Conservation (phyloP, 1,139 yeast species). For the Magnusiomyces suaveolens region DNA sequence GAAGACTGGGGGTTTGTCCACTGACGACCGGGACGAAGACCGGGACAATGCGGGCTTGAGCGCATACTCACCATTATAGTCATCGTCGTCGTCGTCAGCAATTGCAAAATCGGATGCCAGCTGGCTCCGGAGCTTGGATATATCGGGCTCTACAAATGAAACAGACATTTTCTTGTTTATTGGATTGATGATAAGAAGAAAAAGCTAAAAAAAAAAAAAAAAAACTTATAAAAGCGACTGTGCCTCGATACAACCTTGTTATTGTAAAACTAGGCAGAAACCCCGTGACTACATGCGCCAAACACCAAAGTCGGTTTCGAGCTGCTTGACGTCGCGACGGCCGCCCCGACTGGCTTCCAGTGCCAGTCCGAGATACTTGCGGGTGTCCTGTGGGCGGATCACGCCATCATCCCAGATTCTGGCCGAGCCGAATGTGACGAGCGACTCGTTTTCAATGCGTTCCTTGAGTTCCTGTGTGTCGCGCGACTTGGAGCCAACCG, state of each 20-base stretch:
- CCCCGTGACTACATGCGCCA: conserved; percentile 35
- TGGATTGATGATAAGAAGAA: background rate
- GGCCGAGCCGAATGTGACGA: conserved; percentile 28
- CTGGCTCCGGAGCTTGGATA: conserved; percentile 4
- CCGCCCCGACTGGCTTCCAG: conserved; percentile 25
- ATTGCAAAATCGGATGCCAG: background rate
- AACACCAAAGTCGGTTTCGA: conserved; percentile 25
- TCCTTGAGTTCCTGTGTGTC: conserved; percentile 21
- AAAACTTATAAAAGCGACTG: background rate
- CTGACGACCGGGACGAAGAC: background rate
- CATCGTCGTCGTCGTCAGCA: background rate
- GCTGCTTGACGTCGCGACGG: conserved; percentile 15
- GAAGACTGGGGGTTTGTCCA: background rate
- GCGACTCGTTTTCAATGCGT: conserved; percentile 29
- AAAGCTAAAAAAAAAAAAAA: background rate
- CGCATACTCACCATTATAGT: background rate
- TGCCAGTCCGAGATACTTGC: conserved; percentile 30
- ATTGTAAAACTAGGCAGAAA: too few species aligned
- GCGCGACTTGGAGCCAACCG: conserved; percentile 26
- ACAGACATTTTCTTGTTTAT: conserved; percentile 6
- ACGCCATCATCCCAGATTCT: conserved; percentile 33
- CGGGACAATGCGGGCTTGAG: background rate
- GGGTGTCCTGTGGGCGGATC: conserved; percentile 29
- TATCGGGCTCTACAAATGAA: conserved; percentile 11
- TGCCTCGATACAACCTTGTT: too few species aligned